These are phyloP conservation scores for Exophiala alcalophila DNA, from an alignment of 2,329 filamentous ascomycete species.

Conservation along the genomic window DNA sequence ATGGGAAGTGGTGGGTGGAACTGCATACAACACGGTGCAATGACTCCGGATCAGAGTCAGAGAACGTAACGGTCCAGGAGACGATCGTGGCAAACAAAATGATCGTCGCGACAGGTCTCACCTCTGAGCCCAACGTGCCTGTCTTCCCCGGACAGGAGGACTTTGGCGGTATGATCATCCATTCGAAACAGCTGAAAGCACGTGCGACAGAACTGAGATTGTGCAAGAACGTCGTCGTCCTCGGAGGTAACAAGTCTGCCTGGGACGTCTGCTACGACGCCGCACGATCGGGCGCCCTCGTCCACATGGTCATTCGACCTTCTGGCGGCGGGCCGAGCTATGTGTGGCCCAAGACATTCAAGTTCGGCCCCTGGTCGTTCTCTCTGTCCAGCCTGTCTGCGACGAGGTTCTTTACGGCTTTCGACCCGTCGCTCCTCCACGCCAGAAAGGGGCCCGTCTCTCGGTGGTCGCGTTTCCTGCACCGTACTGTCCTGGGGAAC, in stretches of 20 bases:
- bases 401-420: slow-evolving; percentile 67
- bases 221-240: slow-evolving; percentile 48
- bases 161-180: slow-evolving; percentile 57
- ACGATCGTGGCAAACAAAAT: slow-evolving; percentile 47
- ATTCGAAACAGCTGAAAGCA: slow-evolving; percentile 53
- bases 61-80: no score
- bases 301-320: slow-evolving; percentile 58
- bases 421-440: slow-evolving; percentile 71
- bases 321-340: slow-evolving; percentile 59
- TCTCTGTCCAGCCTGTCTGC: slow-evolving; percentile 67
- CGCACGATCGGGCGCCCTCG: slow-evolving; percentile 52
- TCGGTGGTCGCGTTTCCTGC: slow-evolving; percentile 62
- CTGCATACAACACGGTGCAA: background rate
- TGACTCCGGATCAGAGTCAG: no score
- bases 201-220: slow-evolving; percentile 36
- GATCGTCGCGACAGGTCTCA: slow-evolving; percentile 61
- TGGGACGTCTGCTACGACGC: slow-evolving; percentile 62
- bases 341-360: slow-evolving; percentile 60
- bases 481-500: slow-evolving; percentile 52
- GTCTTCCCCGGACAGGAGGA: slow-evolving; percentile 47
- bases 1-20: slow-evolving; percentile 37
- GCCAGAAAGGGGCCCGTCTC: no score
- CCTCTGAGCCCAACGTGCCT: slow-evolving; percentile 57
- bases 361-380: no score
- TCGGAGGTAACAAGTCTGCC: slow-evolving; percentile 62